These are phyloP conservation scores for Coemansia sp. DNA, from an alignment of 192 early-diverging fungal species.

Conservation along the genomic window DNA sequence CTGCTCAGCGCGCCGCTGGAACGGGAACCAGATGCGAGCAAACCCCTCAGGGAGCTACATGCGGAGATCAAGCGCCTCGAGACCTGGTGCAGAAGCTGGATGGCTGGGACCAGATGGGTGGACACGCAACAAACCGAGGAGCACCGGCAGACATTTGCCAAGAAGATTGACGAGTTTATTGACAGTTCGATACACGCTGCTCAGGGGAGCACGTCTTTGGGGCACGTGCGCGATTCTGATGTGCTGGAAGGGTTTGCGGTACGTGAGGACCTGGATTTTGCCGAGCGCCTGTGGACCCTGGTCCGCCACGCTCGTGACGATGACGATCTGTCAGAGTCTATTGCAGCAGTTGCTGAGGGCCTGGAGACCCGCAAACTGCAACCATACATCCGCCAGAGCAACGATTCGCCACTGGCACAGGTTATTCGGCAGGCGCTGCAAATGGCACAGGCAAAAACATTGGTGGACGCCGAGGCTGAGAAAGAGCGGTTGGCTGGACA, in stretches of 20 bases:
- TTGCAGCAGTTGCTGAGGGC: constrained; percentile 47
- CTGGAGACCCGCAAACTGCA: constrained; percentile 46
- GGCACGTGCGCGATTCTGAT: constrained; percentile 4
- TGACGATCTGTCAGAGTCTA: constrained; percentile 35
- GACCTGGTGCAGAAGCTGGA: constrained; percentile 38
- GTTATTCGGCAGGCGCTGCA: constrained; percentile 33
- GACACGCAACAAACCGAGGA: neutral
- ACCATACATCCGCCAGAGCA: constrained; percentile 38
- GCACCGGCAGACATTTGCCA: constrained; percentile 32
- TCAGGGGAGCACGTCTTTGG: constrained; percentile 18
- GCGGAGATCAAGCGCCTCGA: constrained; percentile 48
- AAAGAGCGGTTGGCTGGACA: constrained; percentile 31
- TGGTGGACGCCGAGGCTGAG: constrained; percentile 30
- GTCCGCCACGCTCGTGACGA: constrained; percentile 36
- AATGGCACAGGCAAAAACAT: constrained; percentile 25
- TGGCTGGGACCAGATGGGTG: constrained; percentile 25
- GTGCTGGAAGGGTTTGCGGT: constrained; percentile 19
- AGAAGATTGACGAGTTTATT: constrained; percentile 35
- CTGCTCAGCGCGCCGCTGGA: constrained; percentile 38
- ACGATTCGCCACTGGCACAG: constrained; percentile 33
- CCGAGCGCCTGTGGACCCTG: constrained; percentile 47
- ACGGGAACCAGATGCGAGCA: constrained; percentile 28
- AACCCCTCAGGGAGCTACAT: constrained; percentile 17
- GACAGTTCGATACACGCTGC: constrained; percentile 32
- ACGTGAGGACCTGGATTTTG: constrained; percentile 47